phyloP scores from a whole-genome alignment of 1,284 basidiomycete species.

The Rhizoctonia solani region DNA sequence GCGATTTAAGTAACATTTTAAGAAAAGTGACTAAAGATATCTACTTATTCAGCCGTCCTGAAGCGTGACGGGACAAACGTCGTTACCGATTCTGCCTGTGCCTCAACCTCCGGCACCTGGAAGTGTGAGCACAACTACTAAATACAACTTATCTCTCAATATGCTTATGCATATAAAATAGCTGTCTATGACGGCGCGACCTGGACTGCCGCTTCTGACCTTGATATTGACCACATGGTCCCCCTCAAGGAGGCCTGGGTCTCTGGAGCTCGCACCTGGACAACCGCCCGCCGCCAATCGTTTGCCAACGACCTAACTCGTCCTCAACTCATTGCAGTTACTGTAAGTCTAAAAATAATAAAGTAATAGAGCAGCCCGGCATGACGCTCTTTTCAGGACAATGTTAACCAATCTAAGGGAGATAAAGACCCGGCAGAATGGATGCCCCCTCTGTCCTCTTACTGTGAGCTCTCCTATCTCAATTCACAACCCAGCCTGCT shows the following conservation, averaged over 20 bases:
- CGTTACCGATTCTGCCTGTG: conserved; percentile 8
- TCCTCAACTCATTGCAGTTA: conserved; percentile 58
- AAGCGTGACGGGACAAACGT: conserved; percentile 55
- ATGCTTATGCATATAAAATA: conserved; percentile 5
- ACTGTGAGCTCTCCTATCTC: conserved; percentile 50
- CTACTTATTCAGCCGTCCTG: conserved; percentile 49
- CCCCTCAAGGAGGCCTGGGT: conserved; percentile 52
- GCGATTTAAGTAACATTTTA: not conserved
- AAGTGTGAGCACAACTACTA: not conserved
- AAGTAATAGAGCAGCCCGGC: not conserved
- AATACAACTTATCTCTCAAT: not conserved
- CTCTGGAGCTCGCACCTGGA: conserved; percentile 58
- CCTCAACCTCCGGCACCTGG: conserved; percentile 12
- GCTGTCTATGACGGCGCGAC: conserved; percentile 51
- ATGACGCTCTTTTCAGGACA: conserved; percentile 29
- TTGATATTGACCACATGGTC: conserved; percentile 54
- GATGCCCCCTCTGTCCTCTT: conserved; percentile 54
- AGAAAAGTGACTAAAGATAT: not conserved
- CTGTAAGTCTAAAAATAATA: conserved; percentile 42
- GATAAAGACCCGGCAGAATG: conserved; percentile 53
- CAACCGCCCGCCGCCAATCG: conserved; percentile 52
- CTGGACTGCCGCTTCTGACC: conserved; percentile 60
- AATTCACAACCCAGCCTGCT: conserved; percentile 50
- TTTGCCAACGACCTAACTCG: conserved; percentile 59
- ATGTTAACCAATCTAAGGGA: conserved; percentile 50